Percentiles rank a stretch among this genome's conserved stretches.
Conservation (phyloP, 495 filamentous ascomycete genomes). For the Aspergillus ostianus region DNA sequence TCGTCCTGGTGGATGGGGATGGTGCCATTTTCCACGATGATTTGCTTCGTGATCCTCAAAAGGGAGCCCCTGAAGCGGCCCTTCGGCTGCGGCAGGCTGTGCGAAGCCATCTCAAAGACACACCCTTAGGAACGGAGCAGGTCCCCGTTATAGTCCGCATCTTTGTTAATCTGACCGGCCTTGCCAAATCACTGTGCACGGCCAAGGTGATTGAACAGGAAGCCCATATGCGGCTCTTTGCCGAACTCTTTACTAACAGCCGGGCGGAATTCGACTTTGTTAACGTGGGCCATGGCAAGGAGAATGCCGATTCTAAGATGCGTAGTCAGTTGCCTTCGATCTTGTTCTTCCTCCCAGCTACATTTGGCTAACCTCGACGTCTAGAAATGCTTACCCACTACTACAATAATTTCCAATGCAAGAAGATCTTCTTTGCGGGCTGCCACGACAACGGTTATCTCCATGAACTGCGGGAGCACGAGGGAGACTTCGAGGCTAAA, state of each 20-base stretch:
- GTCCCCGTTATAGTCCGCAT: background rate
- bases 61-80: background rate
- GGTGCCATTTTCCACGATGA: background rate
- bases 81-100: background rate
- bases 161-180: background rate
- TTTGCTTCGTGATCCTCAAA: background rate
- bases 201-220: background rate
- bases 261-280: constrained; percentile 18
- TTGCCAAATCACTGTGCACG: background rate
- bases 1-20: background rate
- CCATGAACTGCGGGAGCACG: constrained; percentile 9
- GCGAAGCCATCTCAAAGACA: background rate
- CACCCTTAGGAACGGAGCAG: background rate
- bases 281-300: constrained; percentile 16
- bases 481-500: constrained; percentile 4
- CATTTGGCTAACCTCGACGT: background rate
- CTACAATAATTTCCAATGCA: constrained; percentile 15
- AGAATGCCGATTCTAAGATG: constrained; percentile 17
- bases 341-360: background rate
- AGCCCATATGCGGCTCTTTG: constrained; percentile 23
- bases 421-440: constrained; percentile 18
- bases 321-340: constrained; percentile 3
- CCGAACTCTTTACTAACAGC: constrained; percentile 14
- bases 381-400: constrained; percentile 14
- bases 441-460: constrained; percentile 18